Base-by-base conservation (phyloP, 163 green algal species). In the Trebouxiophyceae sp. region DNA sequence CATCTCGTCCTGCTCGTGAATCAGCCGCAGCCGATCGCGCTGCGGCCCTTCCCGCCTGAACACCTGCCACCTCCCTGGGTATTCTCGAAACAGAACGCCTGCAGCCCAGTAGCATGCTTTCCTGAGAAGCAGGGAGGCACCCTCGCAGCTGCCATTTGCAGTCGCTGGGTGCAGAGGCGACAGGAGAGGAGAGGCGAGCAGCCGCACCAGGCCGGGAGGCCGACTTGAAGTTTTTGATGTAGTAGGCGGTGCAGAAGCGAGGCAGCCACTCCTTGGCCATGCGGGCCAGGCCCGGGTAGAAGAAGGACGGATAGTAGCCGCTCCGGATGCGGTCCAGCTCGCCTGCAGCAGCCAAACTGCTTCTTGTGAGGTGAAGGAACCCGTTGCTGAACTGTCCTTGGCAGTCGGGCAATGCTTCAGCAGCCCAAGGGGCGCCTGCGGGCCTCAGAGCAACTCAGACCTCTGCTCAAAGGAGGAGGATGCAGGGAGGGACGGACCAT, bases 171-270 rank as follows among this genome's bases (percentile, higher is more conserved):
- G 8, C 39, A 50, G 12, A 8, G 16, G 8, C 16, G 39, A 50
- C 16, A 16, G 16, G 16, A 50, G 39, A 16, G 16, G 16, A 50
- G 39, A 16, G 8, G 39, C 12, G 39, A 50, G 39, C 12, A 50
- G 16, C 12, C 16, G 39, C 39, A 16, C 8, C 8, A 50, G 16
- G 12, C 16, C 12, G 39, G 39, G 16, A n/a, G 39, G 39, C 39
- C 39, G 16, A 50, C 77, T 97, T 97, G 83, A 97, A 96, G 75
- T 97, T 97, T 78, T 96, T 88, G 4, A 97, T 85, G 80, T 96
- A 97, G 68, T 90, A 96, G 0, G 80, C 84, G 2, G 76, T 67
- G 33, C 85, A 76, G 39, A 96, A 88, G 2, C 78, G 1, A 0
- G 89, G 86, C 2, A 95, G 56, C 56, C 95, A 88, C 1, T 45